These are phyloP conservation scores for Penicillium sp. DNA, from an alignment of 2,329 filamentous ascomycete species.

Conservation along the genomic window DNA sequence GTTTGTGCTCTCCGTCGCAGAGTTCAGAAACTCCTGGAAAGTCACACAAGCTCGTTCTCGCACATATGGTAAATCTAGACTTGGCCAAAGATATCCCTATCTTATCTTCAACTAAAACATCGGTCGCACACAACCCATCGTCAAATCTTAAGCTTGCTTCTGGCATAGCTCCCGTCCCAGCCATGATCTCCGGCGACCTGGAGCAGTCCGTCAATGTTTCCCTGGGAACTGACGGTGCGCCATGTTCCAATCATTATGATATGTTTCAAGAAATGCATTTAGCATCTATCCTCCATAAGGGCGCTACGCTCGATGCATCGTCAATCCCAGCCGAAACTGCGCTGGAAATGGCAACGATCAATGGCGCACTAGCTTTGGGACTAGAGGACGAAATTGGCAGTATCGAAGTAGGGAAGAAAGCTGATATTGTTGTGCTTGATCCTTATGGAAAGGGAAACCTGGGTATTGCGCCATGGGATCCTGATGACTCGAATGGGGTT, in stretches of 20 bases:
- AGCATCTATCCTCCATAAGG: constrained; percentile 45
- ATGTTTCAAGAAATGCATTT: constrained; percentile 50
- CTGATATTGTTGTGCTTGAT: constrained; percentile 22
- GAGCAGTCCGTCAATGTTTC: constrained; percentile 37
- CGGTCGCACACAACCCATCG: constrained; percentile 47
- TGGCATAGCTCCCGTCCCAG: constrained; percentile 43
- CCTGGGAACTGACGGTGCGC: constrained; percentile 49
- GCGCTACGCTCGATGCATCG: constrained; percentile 33
- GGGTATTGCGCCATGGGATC: constrained; percentile 33
- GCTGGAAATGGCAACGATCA: constrained; percentile 49
- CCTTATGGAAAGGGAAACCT: constrained; percentile 25
- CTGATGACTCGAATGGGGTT: constrained; percentile 12
- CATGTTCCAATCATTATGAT: constrained; percentile 48
- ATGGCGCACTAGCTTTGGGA: constrained; percentile 45
- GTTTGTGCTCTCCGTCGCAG: constrained; percentile 20
- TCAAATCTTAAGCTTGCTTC: constrained; percentile 50
- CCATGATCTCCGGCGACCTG: constrained; percentile 29
- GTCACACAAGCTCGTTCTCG: constrained; percentile 38
- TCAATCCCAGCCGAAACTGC: constrained; percentile 41
- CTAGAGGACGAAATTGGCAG: constrained; percentile 34
- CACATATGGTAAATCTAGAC: constrained; percentile 49
- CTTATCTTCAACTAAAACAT: constrained; percentile 32
- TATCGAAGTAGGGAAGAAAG: constrained; percentile 27
- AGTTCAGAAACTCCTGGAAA: not conserved
- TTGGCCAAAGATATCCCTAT: constrained; percentile 35